Percentiles rank a stretch among this genome's conserved stretches.
These are phyloP conservation scores for Tolypocladium paradoxum DNA, from an alignment of 2,329 filamentous ascomycete species.

Conservation along the genomic window DNA sequence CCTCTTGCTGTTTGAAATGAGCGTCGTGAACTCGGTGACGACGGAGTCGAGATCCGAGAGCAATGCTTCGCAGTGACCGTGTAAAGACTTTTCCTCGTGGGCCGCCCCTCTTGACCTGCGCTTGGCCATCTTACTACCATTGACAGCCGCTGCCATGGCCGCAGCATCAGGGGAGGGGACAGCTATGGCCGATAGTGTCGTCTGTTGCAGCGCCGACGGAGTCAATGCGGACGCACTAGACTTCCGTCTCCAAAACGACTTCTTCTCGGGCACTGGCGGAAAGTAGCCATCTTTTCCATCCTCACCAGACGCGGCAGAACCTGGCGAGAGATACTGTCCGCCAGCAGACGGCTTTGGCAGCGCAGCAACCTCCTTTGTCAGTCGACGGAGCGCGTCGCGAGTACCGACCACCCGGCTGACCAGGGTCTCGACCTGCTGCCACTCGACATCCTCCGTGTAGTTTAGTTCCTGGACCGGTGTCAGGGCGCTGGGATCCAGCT, in stretches of 20 bases:
- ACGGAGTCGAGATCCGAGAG: conserved; percentile 76
- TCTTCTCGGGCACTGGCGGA: conserved; percentile 40
- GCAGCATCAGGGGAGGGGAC: conserved; percentile 30
- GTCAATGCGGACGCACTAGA: conserved; percentile 43
- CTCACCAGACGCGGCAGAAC: conserved; percentile 20
- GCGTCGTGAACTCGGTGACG: conserved; percentile 66
- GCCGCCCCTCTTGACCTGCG: conserved; percentile 24
- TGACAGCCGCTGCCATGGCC: conserved; percentile 17
- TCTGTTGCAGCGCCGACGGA: conserved; percentile 27
- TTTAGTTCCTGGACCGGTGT: conserved; percentile 20
- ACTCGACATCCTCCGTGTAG: conserved; percentile 64
- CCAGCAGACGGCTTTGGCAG: conserved; percentile 17
- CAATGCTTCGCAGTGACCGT: conserved; percentile 77
- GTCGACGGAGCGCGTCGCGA: conserved; percentile 73
- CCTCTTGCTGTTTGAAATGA: conserved; percentile 71
- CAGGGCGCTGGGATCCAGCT: conserved; percentile 15
- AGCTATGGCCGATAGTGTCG: conserved; percentile 27
- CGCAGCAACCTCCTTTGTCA: conserved; percentile 75
- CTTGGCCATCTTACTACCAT: conserved; percentile 20
- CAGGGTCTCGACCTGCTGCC: conserved; percentile 75
- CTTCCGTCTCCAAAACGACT: conserved; percentile 89
- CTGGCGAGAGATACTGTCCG: conserved; percentile 29
- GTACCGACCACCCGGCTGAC: conserved; percentile 81
- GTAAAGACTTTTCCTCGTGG: conserved; percentile 54
- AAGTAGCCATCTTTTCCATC: conserved; percentile 42